Percentiles rank a stretch among this genome's conserved stretches.
These are phyloP conservation scores for Amphibolis antarctica DNA, from an alignment of 106 monocot genomes.

Conservation along the genomic window DNA sequence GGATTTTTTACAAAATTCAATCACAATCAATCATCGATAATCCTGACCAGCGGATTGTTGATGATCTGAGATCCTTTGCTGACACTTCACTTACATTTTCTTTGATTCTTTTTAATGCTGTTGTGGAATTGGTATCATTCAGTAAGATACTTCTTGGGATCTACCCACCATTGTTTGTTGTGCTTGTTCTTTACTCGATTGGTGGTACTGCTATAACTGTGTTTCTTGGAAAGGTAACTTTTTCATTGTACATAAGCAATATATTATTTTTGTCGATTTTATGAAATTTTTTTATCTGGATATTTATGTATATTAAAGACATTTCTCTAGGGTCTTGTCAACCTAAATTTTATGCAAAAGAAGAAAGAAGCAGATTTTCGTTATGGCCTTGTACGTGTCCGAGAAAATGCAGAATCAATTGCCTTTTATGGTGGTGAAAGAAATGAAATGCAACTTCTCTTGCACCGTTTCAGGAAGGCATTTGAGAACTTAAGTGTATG, in stretches of 20 bases:
- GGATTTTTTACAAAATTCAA: slow-evolving; percentile 26
- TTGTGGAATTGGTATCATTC: slow-evolving; percentile 88
- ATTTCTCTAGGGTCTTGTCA: slow-evolving; percentile 55
- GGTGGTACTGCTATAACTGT: slow-evolving; percentile 85
- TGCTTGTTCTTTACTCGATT: slow-evolving; percentile 88
- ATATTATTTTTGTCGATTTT: neutral
- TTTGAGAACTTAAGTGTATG: slow-evolving; percentile 65
- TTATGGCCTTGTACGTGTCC: slow-evolving; percentile 78
- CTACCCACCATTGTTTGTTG: slow-evolving; percentile 89
- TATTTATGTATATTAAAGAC: neutral
- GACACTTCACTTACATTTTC: slow-evolving; percentile 88
- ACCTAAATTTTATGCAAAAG: slow-evolving; percentile 97
- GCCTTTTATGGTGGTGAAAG: slow-evolving; percentile 97
- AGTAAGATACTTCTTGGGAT: slow-evolving; percentile 35
- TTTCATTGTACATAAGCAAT: neutral
- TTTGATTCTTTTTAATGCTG: slow-evolving; percentile 77
- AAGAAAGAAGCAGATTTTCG: slow-evolving; percentile 99
- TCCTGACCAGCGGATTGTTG: slow-evolving; percentile 94
- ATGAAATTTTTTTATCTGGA: neutral
- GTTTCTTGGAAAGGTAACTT: slow-evolving; percentile 87
- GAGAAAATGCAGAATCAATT: slow-evolving; percentile 99
- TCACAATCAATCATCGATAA: slow-evolving; percentile 60
- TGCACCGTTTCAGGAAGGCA: slow-evolving; percentile 46
- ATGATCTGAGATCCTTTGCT: slow-evolving; percentile 28
- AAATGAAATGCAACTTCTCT: slow-evolving; percentile 69